phyloP scores from a whole-genome alignment of 805 yeast genomes.

The Ascoidea rubescens region DNA sequence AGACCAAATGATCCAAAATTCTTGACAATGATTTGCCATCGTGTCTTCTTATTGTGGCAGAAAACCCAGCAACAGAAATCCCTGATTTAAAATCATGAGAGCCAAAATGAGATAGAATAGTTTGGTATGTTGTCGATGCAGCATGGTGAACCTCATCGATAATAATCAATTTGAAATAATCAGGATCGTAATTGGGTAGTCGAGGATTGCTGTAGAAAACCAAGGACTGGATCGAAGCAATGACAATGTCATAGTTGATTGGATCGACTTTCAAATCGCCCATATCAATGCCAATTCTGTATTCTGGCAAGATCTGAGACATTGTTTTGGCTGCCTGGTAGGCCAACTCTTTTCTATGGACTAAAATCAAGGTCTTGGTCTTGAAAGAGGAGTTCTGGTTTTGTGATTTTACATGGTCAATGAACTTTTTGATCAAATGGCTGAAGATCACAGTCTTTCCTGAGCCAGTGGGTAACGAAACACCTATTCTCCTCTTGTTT shows the following conservation, averaged over 20 bases:
- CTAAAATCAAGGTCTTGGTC: slow-evolving; percentile 40
- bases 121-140: slow-evolving; percentile 52
- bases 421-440: slow-evolving; percentile 29
- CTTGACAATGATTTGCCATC: slow-evolving; percentile 47
- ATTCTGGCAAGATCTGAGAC: slow-evolving; percentile 29
- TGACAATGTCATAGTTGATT: slow-evolving; percentile 41
- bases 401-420: background rate
- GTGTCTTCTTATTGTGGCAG: slow-evolving; percentile 76
- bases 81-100: slow-evolving; percentile 26
- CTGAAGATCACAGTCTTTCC: slow-evolving; percentile 82
- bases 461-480: slow-evolving; percentile 85
- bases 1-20: slow-evolving; percentile 63
- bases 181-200: slow-evolving; percentile 38
- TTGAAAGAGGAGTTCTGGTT: background rate
- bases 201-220: slow-evolving; percentile 26
- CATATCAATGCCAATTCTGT: slow-evolving; percentile 57
- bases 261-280: slow-evolving; percentile 30
- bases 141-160: slow-evolving; percentile 93
- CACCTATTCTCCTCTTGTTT: slow-evolving; percentile 51
- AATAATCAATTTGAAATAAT: slow-evolving; percentile 55
- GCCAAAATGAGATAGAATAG: slow-evolving; percentile 44
- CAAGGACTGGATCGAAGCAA: slow-evolving; percentile 68
- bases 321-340: slow-evolving; percentile 50
- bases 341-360: slow-evolving; percentile 71
- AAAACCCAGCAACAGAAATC: slow-evolving; percentile 63